Conservation (phyloP, 331 rosid species). For the Rosa hybrid region DNA sequence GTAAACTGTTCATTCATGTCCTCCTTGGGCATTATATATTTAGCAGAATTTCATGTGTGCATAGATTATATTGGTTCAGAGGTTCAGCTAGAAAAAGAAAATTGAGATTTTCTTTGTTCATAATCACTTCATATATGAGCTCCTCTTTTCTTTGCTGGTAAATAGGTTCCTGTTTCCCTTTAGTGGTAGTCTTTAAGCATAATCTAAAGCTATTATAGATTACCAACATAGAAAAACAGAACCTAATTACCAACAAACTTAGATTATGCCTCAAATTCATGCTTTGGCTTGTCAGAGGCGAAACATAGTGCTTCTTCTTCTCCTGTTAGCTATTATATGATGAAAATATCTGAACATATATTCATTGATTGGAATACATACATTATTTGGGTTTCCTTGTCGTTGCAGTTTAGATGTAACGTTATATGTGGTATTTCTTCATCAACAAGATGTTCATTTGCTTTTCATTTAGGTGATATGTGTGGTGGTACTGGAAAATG, state of each 20-base stretch:
- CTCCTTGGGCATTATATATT: not conserved
- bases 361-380: not conserved
- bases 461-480: slow-evolving; percentile 88
- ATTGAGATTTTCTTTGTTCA: not conserved
- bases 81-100: not conserved
- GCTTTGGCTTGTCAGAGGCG: slow-evolving; percentile 3
- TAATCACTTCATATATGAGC: not conserved
- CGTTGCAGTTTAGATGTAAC: not conserved
- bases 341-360: not conserved
- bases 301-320: not conserved
- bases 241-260: too few relatives aligned
- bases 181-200: not conserved
- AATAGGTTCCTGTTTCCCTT: not conserved
- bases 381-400: not conserved
- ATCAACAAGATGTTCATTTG: slow-evolving; percentile 29
- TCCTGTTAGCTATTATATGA: not conserved
- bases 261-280: not conserved
- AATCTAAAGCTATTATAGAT: too few relatives aligned
- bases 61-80: not conserved
- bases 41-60: not conserved
- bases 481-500: slow-evolving; percentile 99
- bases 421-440: slow-evolving; percentile 3
- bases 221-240: too few relatives aligned
- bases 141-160: not conserved
- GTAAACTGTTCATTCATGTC: not conserved